A percentile compares a stretch with the other conserved stretches of the same genome.
These are phyloP conservation scores for Penicillium sp. DNA, from an alignment of 2,329 filamentous ascomycete species.

Conservation along the genomic window DNA sequence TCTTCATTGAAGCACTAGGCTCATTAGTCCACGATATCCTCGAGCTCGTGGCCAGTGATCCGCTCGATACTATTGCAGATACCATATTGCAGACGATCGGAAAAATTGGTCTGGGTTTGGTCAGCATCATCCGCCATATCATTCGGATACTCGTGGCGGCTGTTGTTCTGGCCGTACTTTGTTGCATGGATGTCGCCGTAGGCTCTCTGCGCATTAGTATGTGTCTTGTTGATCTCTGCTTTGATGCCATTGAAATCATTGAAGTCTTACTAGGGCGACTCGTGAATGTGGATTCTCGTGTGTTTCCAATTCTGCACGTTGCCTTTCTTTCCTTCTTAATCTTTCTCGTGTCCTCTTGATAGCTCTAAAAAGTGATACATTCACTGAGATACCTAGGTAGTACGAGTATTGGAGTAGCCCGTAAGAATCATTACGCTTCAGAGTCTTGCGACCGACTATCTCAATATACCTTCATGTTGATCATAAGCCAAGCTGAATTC, in stretches of 20 bases:
- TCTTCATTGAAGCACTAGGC: not conserved
- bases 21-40: not conserved
- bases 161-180: not conserved
- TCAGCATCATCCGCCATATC: not conserved
- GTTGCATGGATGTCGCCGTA: not conserved
- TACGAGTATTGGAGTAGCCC: not conserved
- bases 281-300: not conserved
- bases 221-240: not conserved
- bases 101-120: not conserved
- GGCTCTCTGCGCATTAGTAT: not conserved
- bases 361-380: not conserved
- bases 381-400: not conserved
- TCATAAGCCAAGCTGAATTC: conserved; percentile 5
- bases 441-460: not conserved
- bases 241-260: not conserved
- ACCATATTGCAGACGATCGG: not conserved
- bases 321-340: not conserved
- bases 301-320: not conserved
- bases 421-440: not conserved
- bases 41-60: not conserved
- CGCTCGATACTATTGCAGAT: not conserved
- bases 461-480: not conserved
- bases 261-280: not conserved
- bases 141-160: not conserved
- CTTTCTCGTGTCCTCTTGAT: not conserved